Percentiles rank a stretch among this genome's conserved stretches.
Conservation (phyloP, 148 eudicot genomes). For the Silene conica region DNA sequence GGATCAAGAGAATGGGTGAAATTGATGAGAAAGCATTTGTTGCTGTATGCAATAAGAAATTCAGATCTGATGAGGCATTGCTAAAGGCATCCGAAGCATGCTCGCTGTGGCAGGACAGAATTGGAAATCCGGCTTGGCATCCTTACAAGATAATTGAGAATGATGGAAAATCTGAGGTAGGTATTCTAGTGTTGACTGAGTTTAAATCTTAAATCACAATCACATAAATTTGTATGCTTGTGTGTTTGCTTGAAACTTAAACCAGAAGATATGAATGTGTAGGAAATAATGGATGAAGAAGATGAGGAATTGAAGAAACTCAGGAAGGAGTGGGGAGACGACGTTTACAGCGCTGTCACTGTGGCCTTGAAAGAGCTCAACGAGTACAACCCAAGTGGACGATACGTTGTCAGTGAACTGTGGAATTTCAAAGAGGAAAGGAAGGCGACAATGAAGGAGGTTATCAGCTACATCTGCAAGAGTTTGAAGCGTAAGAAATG, state of each 20-base stretch:
- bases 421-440: too few species aligned
- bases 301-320: slow-evolving; percentile 43
- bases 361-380: too few species aligned
- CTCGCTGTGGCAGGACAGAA: slow-evolving; percentile 70
- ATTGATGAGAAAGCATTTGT: slow-evolving; percentile 57
- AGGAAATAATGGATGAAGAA: slow-evolving; percentile 43
- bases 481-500: too few species aligned
- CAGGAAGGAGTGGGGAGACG: slow-evolving; percentile 47
- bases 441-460: too few species aligned
- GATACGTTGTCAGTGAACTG: too few species aligned
- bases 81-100: slow-evolving; percentile 55
- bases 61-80: too few species aligned
- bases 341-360: too few species aligned
- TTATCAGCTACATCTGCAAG: too few species aligned
- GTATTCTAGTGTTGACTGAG: background rate
- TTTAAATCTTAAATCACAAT: background rate
- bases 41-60: too few species aligned
- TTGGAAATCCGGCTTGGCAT: slow-evolving; percentile 62
- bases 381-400: too few species aligned
- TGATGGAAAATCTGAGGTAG: slow-evolving; percentile 49
- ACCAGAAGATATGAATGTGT: background rate
- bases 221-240: background rate
- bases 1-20: slow-evolving; percentile 82
- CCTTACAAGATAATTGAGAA: slow-evolving; percentile 47
- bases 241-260: background rate